Evolutionary conservation across 2,329 filamentous ascomycete genomes (phyloP), one percentile per base, ranked within the genome.

Genomic region (Neurospora sp.): DNA sequence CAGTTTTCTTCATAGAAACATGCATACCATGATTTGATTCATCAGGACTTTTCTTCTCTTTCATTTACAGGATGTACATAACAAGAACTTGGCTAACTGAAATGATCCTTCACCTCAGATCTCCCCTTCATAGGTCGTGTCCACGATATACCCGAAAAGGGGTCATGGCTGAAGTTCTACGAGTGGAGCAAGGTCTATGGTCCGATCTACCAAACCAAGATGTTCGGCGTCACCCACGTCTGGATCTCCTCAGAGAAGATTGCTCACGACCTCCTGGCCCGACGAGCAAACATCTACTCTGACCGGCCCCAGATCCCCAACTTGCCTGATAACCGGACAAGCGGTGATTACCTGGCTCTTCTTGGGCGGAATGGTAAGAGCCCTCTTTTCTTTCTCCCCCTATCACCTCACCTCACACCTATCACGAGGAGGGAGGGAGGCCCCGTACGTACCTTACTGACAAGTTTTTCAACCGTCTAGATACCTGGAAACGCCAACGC

Each of bases 191-290:
- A 83, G 74, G 74, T 78, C 39, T 84, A 81, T 70, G 82, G 83
- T 1, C 82, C 82, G 8, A 84, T 84, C 69, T 84, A 83, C 73
- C 78, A 83, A 73, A 81, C 79, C 66, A 77, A 82, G 70, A 82
- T 83, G 23, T 84, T 84, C 46, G 83, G 82, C 23, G 78, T 78
- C 3, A 77, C 80, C 4, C 82, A 84, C 71, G 79, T 85, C 66
- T 84, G 82, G 83, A 84, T 84, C 68, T 82, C 82, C 8, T 81
- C 80, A 1, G 82, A 84, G 72, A 70, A 78, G 52, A 75, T 84
- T n/a, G 83, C 82, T 33, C 77, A 81, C 41, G 82, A 85, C 67
- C 75, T 85, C 5, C 77, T 85, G 5, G 78, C 82, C 19, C 79
- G 80, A 43, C 75, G 81, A 17, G 79, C 80, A 2, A 69, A 74